Percentiles rank a stretch among this genome's conserved stretches.
Evolutionary conservation across 441 rosid genomes (phyloP).

Genomic region (Bocquillonia castaneifolia): DNA sequence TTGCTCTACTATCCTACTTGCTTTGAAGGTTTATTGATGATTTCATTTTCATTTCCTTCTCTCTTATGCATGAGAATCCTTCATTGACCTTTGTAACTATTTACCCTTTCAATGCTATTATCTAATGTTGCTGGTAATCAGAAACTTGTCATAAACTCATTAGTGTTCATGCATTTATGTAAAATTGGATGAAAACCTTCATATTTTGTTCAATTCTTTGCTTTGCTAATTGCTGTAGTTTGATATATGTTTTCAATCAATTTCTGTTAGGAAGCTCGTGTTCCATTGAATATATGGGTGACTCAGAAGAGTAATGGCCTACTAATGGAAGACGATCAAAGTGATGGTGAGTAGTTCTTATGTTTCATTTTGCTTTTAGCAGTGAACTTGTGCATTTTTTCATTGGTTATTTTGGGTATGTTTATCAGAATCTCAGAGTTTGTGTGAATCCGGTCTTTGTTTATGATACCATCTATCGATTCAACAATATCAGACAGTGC

Average conservation of each 20-base stretch:
- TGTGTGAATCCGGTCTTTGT: no score
- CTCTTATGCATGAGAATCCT: neutral
- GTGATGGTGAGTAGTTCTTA: constrained; percentile 50
- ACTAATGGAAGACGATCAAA: constrained; percentile 61
- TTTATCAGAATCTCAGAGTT: no score
- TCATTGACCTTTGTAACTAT: neutral
- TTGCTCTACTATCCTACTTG: constrained; percentile 11
- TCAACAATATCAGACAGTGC: no score
- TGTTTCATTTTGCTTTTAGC: constrained; percentile 6
- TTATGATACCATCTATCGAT: no score
- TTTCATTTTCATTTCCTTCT: neutral
- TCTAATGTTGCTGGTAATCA: neutral
- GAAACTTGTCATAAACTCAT: neutral
- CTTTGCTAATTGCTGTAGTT: constrained; percentile 6
- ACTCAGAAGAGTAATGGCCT: constrained; percentile 71
- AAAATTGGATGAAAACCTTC: neutral
- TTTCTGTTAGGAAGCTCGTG: constrained; percentile 68
- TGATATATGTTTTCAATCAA: constrained; percentile 13
- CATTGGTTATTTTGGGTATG: neutral
- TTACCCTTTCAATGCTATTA: neutral
- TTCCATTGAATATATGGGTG: constrained; percentile 85
- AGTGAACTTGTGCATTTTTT: neutral
- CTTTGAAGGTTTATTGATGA: neutral
- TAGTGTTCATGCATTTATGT: neutral
- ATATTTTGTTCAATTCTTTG: neutral